Evolutionary conservation across 257 asterid species (phyloP), one percentile per base, ranked within the genome.

Genomic region (Cinchona pubescens): DNA sequence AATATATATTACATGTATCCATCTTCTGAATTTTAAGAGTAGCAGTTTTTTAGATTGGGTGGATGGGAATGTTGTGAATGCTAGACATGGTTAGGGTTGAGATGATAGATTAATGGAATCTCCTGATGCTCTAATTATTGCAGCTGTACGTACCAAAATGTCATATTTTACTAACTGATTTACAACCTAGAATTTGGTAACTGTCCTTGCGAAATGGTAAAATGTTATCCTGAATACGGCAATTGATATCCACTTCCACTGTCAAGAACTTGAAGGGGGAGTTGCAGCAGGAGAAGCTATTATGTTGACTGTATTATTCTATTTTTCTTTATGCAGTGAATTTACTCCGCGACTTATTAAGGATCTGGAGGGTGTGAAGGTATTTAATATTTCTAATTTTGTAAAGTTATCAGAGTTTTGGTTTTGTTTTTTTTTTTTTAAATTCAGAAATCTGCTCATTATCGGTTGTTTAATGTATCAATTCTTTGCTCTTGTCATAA

Each of bases 291-390:
- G 59, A 32, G 38, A 8, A 46, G 37, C 32, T 69, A 49, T 49
- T 18, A 49, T 18, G n/a, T 49, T 49, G 37, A 45, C 35, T n/a
- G 23, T 49, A 67, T 9, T 61, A 11, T 32, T n/a, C 46, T 19
- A 76, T 65, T 72, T 66, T 58, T 60, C 65, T 65, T 27, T 58
- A 37, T 82, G 86, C 96, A 94, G 99, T 37, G 99, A 94, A 86
- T 91, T 83, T 79, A 88, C 92, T 49, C 99, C 99, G 32, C 87
- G 99, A 55, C 90, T 94, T 77, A 88, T 94, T 56, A 94, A 91
- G 83, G 90, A 81, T 75, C 96, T 94, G 67, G 97, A 92, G 80
- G 96, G 96, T 75, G 83, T 92, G 32, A 87, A 89, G 98, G 99
- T 94, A 82, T 56, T 77, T 71, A n/a, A 67, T 42, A 10, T 56